Conservation (phyloP, 768 basidiomycete genomes). For the Gloeopeniophorella convolvens region DNA sequence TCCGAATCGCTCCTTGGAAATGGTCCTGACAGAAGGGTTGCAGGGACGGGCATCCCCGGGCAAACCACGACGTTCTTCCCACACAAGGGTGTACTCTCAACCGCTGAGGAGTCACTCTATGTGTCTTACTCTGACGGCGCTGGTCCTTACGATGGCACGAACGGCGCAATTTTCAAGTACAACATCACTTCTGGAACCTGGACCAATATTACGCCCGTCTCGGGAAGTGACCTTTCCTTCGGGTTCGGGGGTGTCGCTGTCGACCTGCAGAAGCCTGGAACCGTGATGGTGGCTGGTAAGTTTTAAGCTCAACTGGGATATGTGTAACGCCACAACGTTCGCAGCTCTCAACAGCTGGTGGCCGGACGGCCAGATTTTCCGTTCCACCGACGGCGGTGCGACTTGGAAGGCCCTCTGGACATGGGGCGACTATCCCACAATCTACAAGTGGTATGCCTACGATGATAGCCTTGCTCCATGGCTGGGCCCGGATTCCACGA, state of each 20-base stretch:
- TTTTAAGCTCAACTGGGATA: slow-evolving; percentile 41
- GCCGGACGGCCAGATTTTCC: slow-evolving; percentile 62
- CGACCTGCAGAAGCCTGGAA: slow-evolving; percentile 54
- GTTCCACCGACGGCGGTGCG: slow-evolving; percentile 49
- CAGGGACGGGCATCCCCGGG: slow-evolving; percentile 53
- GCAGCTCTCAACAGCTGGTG: slow-evolving; percentile 28
- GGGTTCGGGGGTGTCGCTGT: slow-evolving; percentile 59
- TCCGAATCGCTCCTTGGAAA: neutral
- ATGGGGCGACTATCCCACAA: slow-evolving; percentile 41
- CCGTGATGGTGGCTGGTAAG: slow-evolving; percentile 64
- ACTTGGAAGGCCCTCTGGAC: slow-evolving; percentile 57
- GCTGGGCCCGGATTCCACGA: slow-evolving; percentile 45
- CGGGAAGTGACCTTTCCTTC: slow-evolving; percentile 48
- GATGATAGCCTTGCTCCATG: slow-evolving; percentile 52
- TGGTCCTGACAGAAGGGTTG: neutral
- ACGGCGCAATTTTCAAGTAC: slow-evolving; percentile 42
- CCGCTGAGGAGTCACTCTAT: slow-evolving; percentile 49
- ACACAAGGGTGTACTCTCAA: slow-evolving; percentile 61
- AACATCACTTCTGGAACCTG: slow-evolving; percentile 47
- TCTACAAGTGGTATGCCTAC: slow-evolving; percentile 47
- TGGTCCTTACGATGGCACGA: slow-evolving; percentile 56
- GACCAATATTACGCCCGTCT: slow-evolving; percentile 58
- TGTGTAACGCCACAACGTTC: neutral
- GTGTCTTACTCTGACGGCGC: slow-evolving; percentile 57
- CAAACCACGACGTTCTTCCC: slow-evolving; percentile 53